A percentile compares a stretch with the other conserved stretches of the same genome.
Evolutionary conservation across 495 filamentous ascomycete species (phyloP).

Genomic region (Zalerion maritima): DNA sequence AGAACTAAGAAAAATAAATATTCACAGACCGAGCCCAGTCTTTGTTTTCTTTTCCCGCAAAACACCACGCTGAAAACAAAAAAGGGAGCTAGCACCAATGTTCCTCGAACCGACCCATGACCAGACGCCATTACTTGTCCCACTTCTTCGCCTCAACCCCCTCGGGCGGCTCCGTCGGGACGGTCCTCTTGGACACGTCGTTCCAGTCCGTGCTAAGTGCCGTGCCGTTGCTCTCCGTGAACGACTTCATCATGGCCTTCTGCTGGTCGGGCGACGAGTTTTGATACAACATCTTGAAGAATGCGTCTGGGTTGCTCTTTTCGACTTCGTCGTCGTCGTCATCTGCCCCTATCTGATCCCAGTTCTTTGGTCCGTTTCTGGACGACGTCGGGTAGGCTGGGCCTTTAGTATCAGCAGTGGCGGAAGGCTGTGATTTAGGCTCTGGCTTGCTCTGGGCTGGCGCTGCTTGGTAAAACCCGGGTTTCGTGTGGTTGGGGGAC

Average conservation of each 20-base stretch:
- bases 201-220: constrained; percentile 86
- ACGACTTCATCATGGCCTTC: constrained; percentile 97
- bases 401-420: constrained; percentile 13
- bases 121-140: constrained; percentile 16
- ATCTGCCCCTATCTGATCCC: constrained; percentile 56
- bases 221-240: constrained; percentile 82
- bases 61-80: too few species aligned
- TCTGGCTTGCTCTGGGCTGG: constrained; percentile 7
- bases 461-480: too few species aligned
- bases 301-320: constrained; percentile 56
- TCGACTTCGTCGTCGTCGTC: constrained; percentile 38
- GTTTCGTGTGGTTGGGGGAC: too few species aligned
- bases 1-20: too few species aligned
- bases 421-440: too few species aligned
- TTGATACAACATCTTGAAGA: constrained; percentile 88
- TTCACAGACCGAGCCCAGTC: too few species aligned
- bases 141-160: constrained; percentile 63
- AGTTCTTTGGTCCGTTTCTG: constrained; percentile 69
- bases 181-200: constrained; percentile 60
- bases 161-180: constrained; percentile 62
- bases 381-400: constrained; percentile 86
- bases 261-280: constrained; percentile 63
- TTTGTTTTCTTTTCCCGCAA: too few species aligned
- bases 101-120: constrained; percentile 4
- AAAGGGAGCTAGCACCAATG: too few species aligned